Evolutionary conservation across 2,329 filamentous ascomycete species (phyloP).

Genomic region (Aspergillus latus): DNA sequence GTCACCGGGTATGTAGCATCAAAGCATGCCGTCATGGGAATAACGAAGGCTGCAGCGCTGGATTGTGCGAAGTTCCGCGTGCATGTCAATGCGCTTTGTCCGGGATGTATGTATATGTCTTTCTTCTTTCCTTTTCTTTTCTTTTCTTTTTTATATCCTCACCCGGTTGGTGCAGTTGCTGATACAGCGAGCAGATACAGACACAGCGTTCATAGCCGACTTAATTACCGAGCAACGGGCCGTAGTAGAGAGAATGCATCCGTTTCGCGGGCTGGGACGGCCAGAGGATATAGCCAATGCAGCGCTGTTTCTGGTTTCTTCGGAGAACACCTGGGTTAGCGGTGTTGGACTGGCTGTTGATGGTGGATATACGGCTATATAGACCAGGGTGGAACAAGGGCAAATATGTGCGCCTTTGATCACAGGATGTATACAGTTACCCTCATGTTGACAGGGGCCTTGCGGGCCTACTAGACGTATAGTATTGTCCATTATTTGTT

Average conservation of each 20-base stretch:
- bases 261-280: not conserved
- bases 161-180: not conserved
- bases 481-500: too few species aligned
- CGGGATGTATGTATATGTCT: not conserved
- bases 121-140: too few species aligned
- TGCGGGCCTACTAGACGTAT: too few species aligned
- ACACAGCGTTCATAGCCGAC: not conserved
- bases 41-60: not conserved
- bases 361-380: not conserved
- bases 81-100: conserved; percentile 7
- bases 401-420: too few species aligned
- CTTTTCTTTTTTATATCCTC: too few species aligned
- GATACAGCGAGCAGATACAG: not conserved
- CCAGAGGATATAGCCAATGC: conserved; percentile 3
- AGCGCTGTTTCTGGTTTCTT: not conserved
- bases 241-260: not conserved
- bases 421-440: too few species aligned
- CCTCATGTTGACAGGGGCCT: too few species aligned
- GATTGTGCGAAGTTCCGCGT: not conserved
- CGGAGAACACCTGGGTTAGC: conserved; percentile 1
- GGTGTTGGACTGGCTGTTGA: not conserved
- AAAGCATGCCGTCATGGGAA: not conserved
- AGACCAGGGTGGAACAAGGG: not conserved
- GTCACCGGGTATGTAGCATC: not conserved
- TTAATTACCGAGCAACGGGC: not conserved